Evolutionary conservation across 768 basidiomycete genomes (phyloP).

Genomic region (Mycena galopus): DNA sequence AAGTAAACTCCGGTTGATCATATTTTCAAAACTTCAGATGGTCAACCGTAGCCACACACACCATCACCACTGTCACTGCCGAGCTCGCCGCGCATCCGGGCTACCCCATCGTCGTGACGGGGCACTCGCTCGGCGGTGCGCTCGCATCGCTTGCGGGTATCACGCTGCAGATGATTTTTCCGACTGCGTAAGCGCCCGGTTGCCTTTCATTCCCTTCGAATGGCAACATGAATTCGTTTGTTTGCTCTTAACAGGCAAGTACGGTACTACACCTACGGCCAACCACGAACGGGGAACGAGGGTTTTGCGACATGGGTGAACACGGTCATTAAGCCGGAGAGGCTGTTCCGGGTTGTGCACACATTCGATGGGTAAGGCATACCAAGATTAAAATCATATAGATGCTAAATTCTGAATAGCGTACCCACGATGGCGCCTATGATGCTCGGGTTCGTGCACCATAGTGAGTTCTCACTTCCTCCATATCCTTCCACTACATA

Average conservation of each 20-base stretch:
- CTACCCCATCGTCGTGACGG: slow-evolving; percentile 50
- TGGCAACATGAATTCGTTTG: no score
- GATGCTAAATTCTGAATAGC: neutral
- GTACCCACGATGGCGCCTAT: slow-evolving; percentile 32
- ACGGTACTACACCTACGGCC: slow-evolving; percentile 33
- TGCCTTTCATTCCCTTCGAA: slow-evolving; percentile 1
- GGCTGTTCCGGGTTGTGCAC: slow-evolving; percentile 25
- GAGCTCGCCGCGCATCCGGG: slow-evolving; percentile 49
- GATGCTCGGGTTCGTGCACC: slow-evolving; percentile 27
- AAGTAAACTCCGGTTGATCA: neutral
- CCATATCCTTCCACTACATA: no score
- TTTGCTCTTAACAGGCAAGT: neutral
- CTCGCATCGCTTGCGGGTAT: slow-evolving; percentile 54
- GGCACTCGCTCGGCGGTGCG: slow-evolving; percentile 60
- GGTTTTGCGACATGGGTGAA: slow-evolving; percentile 27
- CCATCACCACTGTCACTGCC: slow-evolving; percentile 45
- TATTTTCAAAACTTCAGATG: slow-evolving; percentile 41
- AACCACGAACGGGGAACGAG: slow-evolving; percentile 31
- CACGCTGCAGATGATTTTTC: slow-evolving; percentile 47
- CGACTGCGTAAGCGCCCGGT: slow-evolving; percentile 20
- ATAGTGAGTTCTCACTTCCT: slow-evolving; percentile 11
- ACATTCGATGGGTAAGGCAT: slow-evolving; percentile 32
- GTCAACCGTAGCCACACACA: slow-evolving; percentile 45
- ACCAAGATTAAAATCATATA: slow-evolving; percentile 11
- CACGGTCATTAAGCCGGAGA: slow-evolving; percentile 22